Evolutionary conservation across 345 rosid species (phyloP).

Genomic region (Murraya koenigii): DNA sequence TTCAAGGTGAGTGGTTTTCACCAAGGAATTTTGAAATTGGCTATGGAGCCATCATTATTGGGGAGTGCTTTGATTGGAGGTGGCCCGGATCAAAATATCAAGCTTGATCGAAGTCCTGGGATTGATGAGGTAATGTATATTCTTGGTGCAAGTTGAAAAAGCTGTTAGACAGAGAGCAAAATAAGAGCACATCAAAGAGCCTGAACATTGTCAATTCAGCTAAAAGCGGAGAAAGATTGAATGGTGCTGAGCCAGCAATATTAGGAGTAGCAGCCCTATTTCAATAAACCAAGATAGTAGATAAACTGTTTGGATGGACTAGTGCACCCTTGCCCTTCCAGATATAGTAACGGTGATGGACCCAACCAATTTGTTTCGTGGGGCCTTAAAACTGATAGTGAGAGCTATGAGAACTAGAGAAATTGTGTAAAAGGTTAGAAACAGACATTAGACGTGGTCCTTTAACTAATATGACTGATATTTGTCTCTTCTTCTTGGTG

Average conservation of each 20-base stretch:
- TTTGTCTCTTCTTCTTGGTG: too few species aligned
- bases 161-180: background rate
- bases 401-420: too few species aligned
- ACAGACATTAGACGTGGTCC: too few species aligned
- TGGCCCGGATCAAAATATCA: constrained; percentile 87
- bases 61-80: constrained; percentile 86
- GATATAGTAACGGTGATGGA: background rate
- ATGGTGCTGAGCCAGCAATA: background rate
- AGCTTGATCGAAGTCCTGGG: constrained; percentile 86
- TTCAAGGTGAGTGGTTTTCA: constrained; percentile 76
- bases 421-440: too few species aligned
- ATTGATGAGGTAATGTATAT: constrained; percentile 68
- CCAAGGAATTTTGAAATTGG: constrained; percentile 86
- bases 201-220: background rate
- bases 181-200: background rate
- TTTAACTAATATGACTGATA: too few species aligned
- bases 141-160: background rate
- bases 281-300: background rate
- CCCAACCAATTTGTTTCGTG: too few species aligned
- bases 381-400: too few species aligned
- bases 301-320: background rate
- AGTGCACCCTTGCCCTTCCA: background rate
- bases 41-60: constrained; percentile 91
- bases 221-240: background rate
- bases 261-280: background rate